phyloP scores from a whole-genome alignment of 108 stramenopile species.

The Cylindrotheca closterium region DNA sequence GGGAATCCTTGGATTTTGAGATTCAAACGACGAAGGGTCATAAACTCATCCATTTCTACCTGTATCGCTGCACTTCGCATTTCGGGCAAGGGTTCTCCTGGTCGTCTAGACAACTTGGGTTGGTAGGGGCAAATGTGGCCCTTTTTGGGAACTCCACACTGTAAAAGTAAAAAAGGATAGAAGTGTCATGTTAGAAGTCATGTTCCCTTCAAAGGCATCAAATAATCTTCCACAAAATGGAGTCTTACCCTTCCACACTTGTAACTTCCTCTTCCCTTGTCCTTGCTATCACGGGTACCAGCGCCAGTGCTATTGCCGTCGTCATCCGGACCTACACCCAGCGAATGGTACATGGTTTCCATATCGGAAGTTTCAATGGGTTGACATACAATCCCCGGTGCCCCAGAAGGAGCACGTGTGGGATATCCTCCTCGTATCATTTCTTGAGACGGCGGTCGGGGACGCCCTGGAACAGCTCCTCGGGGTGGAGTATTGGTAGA shows the following conservation, averaged over 20 bases:
- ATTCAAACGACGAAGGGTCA: constrained; percentile 85
- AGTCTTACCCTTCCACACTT: constrained; percentile 76
- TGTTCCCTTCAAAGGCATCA: neutral
- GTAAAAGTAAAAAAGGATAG: constrained; percentile 3
- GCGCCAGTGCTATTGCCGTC: constrained; percentile 26
- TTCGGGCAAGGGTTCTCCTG: constrained; percentile 81
- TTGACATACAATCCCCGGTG: constrained; percentile 12
- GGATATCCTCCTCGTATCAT: constrained; percentile 22
- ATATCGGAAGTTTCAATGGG: constrained; percentile 27
- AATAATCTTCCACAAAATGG: neutral
- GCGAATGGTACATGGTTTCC: constrained; percentile 23
- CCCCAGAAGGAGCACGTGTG: constrained; percentile 11
- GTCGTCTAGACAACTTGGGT: constrained; percentile 77
- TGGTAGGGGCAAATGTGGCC: constrained; percentile 94
- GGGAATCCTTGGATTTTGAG: constrained; percentile 88
- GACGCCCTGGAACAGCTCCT: constrained; percentile 13
- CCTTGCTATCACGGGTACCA: constrained; percentile 46
- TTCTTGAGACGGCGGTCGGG: constrained; percentile 25
- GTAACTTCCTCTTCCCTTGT: constrained; percentile 83
- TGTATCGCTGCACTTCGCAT: constrained; percentile 84
- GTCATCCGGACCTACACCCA: constrained; percentile 21
- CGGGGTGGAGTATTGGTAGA: constrained; percentile 8
- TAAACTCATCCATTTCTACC: constrained; percentile 91
- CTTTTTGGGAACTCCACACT: constrained; percentile 90
- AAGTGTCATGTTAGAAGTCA: neutral